phyloP scores from a whole-genome alignment of 2,329 filamentous ascomycete species.

The Penicillium sp. region DNA sequence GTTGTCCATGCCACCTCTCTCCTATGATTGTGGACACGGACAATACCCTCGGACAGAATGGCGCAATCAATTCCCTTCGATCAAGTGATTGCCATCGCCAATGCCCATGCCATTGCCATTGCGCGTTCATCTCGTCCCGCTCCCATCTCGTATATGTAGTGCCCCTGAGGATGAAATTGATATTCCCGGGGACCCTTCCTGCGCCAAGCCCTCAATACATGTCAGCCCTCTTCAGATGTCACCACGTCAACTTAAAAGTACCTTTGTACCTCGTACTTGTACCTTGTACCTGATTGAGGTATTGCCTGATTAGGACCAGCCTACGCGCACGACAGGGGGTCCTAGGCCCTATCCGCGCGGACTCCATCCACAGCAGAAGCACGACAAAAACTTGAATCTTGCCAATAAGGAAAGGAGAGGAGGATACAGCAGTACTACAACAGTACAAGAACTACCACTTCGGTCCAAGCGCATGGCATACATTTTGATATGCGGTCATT shows the following conservation, averaged over 20 bases:
- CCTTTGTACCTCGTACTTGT: not conserved
- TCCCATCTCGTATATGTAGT: not conserved
- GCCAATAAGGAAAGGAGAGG: not conserved
- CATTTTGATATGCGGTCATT: slow-evolving; percentile 18
- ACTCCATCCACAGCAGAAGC: not conserved
- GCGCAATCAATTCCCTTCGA: not conserved
- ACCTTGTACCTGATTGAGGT: not conserved
- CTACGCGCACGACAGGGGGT: not conserved
- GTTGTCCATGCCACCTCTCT: too few species aligned
- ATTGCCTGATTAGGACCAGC: not conserved
- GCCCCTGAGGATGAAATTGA: too few species aligned
- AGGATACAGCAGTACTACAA: not conserved
- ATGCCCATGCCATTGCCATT: not conserved
- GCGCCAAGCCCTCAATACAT: not conserved
- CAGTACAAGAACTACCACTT: not conserved
- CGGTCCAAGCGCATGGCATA: slow-evolving; percentile 22
- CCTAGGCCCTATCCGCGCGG: not conserved
- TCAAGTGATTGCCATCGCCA: not conserved
- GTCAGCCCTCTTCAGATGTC: too few species aligned
- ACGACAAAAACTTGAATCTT: too few species aligned
- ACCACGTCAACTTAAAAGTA: too few species aligned
- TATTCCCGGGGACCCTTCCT: too few species aligned
- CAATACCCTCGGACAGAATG: not conserved
- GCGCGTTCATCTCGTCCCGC: not conserved
- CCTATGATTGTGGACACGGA: too few species aligned